Evolutionary conservation across 1,284 basidiomycete genomes (phyloP).

Genomic region (Ceratobasidium sp.): DNA sequence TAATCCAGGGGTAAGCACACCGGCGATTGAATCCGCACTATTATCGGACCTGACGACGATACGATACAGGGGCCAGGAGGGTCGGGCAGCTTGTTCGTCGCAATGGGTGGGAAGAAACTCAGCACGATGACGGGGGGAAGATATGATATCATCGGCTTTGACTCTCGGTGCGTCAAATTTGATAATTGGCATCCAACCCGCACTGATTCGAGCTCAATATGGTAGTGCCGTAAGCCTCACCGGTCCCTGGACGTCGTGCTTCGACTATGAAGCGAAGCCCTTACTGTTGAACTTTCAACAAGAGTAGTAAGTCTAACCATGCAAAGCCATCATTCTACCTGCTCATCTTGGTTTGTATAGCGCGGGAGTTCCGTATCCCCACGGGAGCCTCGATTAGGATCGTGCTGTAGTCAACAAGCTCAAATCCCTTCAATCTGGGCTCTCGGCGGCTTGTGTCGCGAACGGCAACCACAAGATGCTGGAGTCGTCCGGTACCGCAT

Average conservation of each 20-base stretch:
- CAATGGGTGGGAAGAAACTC: conserved; percentile 38
- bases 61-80: conserved; percentile 50
- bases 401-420: not conserved
- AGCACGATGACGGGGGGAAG: conserved; percentile 47
- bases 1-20: conserved; percentile 20
- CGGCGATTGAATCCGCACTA: no score
- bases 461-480: conserved; percentile 49
- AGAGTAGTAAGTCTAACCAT: not conserved
- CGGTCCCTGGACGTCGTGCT: conserved; percentile 32
- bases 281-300: not conserved
- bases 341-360: not conserved
- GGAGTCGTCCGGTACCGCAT: conserved; percentile 49
- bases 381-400: not conserved
- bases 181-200: not conserved
- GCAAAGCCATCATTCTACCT: not conserved
- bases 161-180: conserved; percentile 44
- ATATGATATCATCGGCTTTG: conserved; percentile 48
- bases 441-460: conserved; percentile 42
- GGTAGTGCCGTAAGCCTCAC: conserved; percentile 37
- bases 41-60: no score
- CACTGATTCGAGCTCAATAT: not conserved
- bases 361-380: conserved; percentile 26
- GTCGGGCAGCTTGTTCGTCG: conserved; percentile 40
- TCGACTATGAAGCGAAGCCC: conserved; percentile 18
- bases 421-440: not conserved